A percentile compares a stretch with the other conserved stretches of the same genome.
Evolutionary conservation across 2,329 filamentous ascomycete species (phyloP).

Genomic region (Penicillium aurantiogriseum): DNA sequence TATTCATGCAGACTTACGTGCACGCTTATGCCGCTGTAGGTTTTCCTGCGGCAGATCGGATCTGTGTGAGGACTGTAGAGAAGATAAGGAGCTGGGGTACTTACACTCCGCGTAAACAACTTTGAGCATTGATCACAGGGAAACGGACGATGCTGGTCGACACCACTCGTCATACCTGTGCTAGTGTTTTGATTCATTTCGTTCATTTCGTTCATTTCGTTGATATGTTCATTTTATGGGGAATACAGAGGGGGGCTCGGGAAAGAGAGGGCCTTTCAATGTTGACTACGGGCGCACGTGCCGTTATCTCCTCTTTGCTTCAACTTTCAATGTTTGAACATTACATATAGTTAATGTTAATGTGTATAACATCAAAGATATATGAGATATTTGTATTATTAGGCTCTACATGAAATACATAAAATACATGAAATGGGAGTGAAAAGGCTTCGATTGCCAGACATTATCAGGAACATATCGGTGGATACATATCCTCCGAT

Average conservation of each 20-base stretch:
- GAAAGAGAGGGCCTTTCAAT: too few species aligned
- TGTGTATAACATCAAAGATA: too few species aligned
- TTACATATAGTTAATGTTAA: too few species aligned
- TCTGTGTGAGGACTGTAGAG: background rate
- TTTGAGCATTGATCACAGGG: conserved; percentile 12
- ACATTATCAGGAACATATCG: background rate
- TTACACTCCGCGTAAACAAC: conserved; percentile 15
- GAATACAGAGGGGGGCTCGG: too few species aligned
- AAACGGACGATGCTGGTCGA: conserved; percentile 7
- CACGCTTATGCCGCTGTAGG: conserved; percentile 14
- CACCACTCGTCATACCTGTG: background rate
- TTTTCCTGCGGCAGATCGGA: conserved; percentile 8
- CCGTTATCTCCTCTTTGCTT: too few species aligned
- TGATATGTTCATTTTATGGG: too few species aligned
- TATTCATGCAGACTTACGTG: conserved; percentile 8
- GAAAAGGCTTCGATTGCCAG: background rate
- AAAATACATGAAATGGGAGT: too few species aligned
- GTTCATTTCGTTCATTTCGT: too few species aligned
- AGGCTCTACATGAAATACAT: too few species aligned
- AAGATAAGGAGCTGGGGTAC: background rate
- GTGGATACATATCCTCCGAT: background rate
- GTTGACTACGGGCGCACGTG: too few species aligned
- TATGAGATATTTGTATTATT: too few species aligned
- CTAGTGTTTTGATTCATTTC: background rate
- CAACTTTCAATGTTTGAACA: too few species aligned